A percentile compares a stretch with the other conserved stretches of the same genome.
phyloP scores from a whole-genome alignment of 2,329 filamentous ascomycete genomes.

The Alternaria tenuissima region DNA sequence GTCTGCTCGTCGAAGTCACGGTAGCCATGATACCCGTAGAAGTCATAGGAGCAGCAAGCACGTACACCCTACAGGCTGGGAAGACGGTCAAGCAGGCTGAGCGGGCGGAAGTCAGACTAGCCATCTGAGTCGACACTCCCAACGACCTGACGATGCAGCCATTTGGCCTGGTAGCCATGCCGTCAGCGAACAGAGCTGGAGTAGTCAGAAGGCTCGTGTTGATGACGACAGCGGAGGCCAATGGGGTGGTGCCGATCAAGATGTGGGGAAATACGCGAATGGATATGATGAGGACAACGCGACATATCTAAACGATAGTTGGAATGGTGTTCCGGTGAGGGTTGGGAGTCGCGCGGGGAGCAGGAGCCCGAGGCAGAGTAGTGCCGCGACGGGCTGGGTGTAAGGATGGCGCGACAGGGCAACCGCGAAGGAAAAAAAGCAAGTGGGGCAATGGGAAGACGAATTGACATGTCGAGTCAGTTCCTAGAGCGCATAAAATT shows the following conservation, averaged over 20 bases:
- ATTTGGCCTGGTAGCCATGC: not conserved
- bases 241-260: slow-evolving; percentile 1
- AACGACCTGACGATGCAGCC: not conserved
- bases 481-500: not conserved
- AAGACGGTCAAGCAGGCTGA: not conserved
- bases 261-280: slow-evolving; percentile 19
- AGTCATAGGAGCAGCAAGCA: slow-evolving; percentile 1
- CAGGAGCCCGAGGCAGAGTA: slow-evolving; percentile 2
- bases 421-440: not conserved
- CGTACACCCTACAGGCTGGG: not conserved
- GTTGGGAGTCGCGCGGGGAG: slow-evolving; percentile 18
- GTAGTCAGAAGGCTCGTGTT: not conserved
- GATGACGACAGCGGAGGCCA: slow-evolving; percentile 11
- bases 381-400: slow-evolving; percentile 12
- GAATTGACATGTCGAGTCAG: not conserved
- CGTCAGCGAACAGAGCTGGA: slow-evolving; percentile 5
- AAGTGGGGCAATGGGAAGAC: not conserved
- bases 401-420: not conserved
- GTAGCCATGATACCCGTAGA: not conserved
- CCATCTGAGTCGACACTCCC: not conserved
- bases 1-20: not conserved
- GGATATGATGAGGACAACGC: slow-evolving; percentile 32
- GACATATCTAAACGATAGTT: slow-evolving; percentile 33
- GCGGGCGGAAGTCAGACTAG: not conserved
- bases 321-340: slow-evolving; percentile 27